Conservation (phyloP, 2,329 filamentous ascomycete genomes). For the Cercospora berteroae region DNA sequence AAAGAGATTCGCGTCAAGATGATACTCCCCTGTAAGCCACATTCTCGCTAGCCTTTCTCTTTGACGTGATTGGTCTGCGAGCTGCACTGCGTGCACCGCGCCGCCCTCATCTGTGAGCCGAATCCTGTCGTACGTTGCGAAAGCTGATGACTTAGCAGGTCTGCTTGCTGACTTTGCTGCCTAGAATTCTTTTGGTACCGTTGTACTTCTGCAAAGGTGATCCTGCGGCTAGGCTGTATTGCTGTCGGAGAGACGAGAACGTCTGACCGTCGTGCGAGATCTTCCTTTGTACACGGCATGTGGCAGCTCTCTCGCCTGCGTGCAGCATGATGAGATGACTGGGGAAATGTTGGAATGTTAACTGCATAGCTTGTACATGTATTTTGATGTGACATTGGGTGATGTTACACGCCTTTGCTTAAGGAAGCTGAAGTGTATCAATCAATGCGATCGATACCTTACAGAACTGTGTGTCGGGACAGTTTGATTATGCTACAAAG, state of each 20-base stretch:
- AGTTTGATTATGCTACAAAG: background rate
- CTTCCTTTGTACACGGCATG: background rate
- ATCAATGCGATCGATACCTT: background rate
- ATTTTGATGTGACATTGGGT: background rate
- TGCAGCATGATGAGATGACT: background rate
- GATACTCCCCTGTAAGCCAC: background rate
- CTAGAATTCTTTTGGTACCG: background rate
- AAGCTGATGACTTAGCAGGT: conserved; percentile 1
- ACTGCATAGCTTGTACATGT: background rate
- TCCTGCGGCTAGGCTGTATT: background rate
- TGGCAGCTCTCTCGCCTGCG: background rate
- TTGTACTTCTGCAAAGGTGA: background rate
- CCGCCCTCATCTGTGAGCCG: background rate
- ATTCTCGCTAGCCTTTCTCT: background rate
- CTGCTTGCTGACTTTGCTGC: conserved; percentile 2
- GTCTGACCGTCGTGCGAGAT: background rate
- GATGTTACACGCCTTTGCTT: background rate
- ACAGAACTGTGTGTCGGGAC: too few relatives aligned
- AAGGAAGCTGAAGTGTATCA: background rate
- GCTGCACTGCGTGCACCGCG: background rate
- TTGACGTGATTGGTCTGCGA: background rate
- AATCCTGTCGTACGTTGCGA: background rate
- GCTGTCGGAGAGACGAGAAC: background rate
- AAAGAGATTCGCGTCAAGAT: background rate
- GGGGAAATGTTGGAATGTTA: background rate